A percentile compares a stretch with the other conserved stretches of the same genome.
Evolutionary conservation across 2,329 filamentous ascomycete species (phyloP).

Genomic region (Teratosphaeriaceae sp.): DNA sequence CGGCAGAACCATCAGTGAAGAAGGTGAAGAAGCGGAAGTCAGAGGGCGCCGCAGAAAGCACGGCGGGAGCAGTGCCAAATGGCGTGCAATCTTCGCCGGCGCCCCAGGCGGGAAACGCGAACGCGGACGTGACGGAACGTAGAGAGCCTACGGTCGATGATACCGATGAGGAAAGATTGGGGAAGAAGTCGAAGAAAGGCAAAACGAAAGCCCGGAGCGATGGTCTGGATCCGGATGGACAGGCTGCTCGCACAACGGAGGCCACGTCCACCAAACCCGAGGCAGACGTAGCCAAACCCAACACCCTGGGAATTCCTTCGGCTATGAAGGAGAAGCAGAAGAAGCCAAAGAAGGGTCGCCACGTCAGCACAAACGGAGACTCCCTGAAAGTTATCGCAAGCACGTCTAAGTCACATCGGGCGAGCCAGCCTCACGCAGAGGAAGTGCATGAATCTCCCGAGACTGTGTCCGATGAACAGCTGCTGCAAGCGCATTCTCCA

Average conservation of each 20-base stretch:
- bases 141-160: too few species aligned
- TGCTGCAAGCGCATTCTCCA: slow-evolving; percentile 45
- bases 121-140: too few species aligned
- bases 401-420: slow-evolving; percentile 3
- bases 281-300: too few species aligned
- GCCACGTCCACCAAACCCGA: not conserved
- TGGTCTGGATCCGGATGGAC: not conserved
- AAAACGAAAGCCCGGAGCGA: not conserved
- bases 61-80: not conserved
- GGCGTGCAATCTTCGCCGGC: not conserved
- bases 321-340: too few species aligned
- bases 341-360: slow-evolving; percentile 25
- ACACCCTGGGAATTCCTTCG: too few species aligned
- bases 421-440: not conserved
- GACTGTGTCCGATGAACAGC: slow-evolving; percentile 5
- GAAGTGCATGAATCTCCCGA: slow-evolving; percentile 5
- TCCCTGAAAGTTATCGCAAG: not conserved
- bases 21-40: slow-evolving; percentile 13
- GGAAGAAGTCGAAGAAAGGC: slow-evolving; percentile 23
- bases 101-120: not conserved
- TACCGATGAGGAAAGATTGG: slow-evolving; percentile 7
- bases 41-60: not conserved
- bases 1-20: slow-evolving; percentile 10
- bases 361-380: not conserved
- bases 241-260: too few species aligned